Evolutionary conservation across 2,329 filamentous ascomycete species (phyloP), one percentile per base, ranked within the genome.

Genomic region (Didymella glomerata): DNA sequence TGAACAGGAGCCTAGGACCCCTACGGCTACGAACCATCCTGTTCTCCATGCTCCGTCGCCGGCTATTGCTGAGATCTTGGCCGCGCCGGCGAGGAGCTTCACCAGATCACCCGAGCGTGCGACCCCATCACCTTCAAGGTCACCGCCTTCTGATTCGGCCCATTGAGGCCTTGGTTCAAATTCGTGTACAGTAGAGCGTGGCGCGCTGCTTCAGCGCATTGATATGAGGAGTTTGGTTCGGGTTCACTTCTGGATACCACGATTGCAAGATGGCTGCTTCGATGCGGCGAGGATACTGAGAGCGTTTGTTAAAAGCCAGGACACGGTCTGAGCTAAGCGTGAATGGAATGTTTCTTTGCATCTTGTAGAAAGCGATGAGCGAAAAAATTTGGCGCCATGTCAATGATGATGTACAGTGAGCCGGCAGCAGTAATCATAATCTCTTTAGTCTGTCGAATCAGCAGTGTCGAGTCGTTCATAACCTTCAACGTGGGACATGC

Each of bases 51-150:
- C 51, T n/a, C 57, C 57, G 13, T 60, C 57, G 22, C 57, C 57
- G 10, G 57, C 57, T 13, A 60, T 60, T 10, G 57, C 57, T 27
- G 51, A 60, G 34, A 60, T 60, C 9, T 20, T 60, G 51, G 57
- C 57, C 24, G 51, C 57, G n/a, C 57, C 57, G 16, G 57, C 45
- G 22, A 44, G 51, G 47, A 55, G 34, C 25, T 54, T 54, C 47
- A 60, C 18, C 10, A 47, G 48, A 22, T 60, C 57, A 5, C 57
- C 51, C 1, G 57, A 54, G 32, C 57, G 57, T 7, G 57, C n/a
- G 24, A 60, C 47, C 16, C 51, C 51, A 16, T 55, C 57, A 10
- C 57, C 57, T 4, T 47, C 57, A 22, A 36, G 51, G 22, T 54
- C 46, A 14, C 27, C 51, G 2, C 20, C 40, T 25, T 27, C 51